These are phyloP conservation scores for Clitopilus passeckerianus DNA, from an alignment of 768 basidiomycete genomes.

Conservation along the genomic window DNA sequence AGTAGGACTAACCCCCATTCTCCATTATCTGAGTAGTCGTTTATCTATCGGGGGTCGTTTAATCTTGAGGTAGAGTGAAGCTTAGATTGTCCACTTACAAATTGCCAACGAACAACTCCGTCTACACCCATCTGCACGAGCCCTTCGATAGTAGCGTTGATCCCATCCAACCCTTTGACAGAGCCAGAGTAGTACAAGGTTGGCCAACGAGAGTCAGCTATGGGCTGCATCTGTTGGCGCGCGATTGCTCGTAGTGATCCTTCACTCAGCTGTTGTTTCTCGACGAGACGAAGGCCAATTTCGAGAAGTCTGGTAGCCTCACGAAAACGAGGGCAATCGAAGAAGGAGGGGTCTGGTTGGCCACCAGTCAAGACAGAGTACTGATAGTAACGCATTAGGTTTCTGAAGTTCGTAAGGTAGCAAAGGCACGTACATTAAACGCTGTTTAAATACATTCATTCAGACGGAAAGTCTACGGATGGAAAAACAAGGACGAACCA, in stretches of 20 bases:
- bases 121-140: slow-evolving; percentile 43
- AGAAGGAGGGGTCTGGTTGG: slow-evolving; percentile 38
- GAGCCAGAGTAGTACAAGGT: slow-evolving; percentile 43
- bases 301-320: slow-evolving; percentile 66
- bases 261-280: slow-evolving; percentile 21
- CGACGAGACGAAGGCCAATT: slow-evolving; percentile 45
- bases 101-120: slow-evolving; percentile 47
- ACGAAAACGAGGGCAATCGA: slow-evolving; percentile 50
- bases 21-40: slow-evolving; percentile 44
- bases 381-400: slow-evolving; percentile 10
- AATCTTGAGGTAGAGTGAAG: background rate
- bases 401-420: background rate
- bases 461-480: background rate
- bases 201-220: slow-evolving; percentile 22
- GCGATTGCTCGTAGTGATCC: background rate
- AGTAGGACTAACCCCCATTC: slow-evolving; percentile 21
- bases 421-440: slow-evolving; percentile 37
- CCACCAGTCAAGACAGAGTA: slow-evolving; percentile 29
- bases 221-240: background rate
- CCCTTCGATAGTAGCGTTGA: slow-evolving; percentile 43
- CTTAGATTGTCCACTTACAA: slow-evolving; percentile 39
- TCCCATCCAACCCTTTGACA: slow-evolving; percentile 36
- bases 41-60: slow-evolving; percentile 30
- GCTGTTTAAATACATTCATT: slow-evolving; percentile 21
- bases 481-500: slow-evolving; percentile 18